Evolutionary conservation across 2,329 filamentous ascomycete genomes (phyloP), one percentile per base, ranked within the genome.

Genomic region (Orbilia javanica): DNA sequence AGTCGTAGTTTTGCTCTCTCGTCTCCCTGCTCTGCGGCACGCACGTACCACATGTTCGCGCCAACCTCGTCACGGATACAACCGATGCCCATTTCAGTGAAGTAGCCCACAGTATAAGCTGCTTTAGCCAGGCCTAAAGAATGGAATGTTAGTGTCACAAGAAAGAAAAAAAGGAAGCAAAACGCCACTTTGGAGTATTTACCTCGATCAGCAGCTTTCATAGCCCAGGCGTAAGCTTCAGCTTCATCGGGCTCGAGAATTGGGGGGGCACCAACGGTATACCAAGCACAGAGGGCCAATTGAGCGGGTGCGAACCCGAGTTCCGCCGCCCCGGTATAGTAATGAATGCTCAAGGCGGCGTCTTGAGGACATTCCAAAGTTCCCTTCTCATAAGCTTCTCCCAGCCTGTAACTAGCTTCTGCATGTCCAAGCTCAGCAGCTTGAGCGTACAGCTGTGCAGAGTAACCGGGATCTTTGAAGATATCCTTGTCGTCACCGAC

Each of bases 201-300:
- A 97, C 95, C 94, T 80, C 91, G 87, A 79, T 96, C 91, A 34
- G 95, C 95, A 68, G 96, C 93, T 82, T 91, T 90, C 82, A 90
- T 90, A 15, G 96, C 94, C 96, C 96, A 99, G 84, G 97, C 94
- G 82, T 96, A 98, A 8, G 96, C 96, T 84, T 99, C 96, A 81
- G 92, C 91, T 84, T 98, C 95, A 82, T 99, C 95, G 85, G 96
- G 97, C 78, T 97, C 94, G 22, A 99, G 86, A 13, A 98, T 90
- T 0, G 94, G 94, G 81, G 94, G 92, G 1, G 96, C 96, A 10
- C 96, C 96, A 46, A 98, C 92, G 88, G 98, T 92, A 84, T 98
- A 99, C 96, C 96, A 99, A 10, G 96, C 96, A 84, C 96, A 99
- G 7, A 99, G 87, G 3, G 95, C 95, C 94, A 99, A 97, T 94